A percentile compares a stretch with the other conserved stretches of the same genome.
These are phyloP conservation scores for Celoporthe dispersa DNA, from an alignment of 2,329 filamentous ascomycete species.

Conservation along the genomic window DNA sequence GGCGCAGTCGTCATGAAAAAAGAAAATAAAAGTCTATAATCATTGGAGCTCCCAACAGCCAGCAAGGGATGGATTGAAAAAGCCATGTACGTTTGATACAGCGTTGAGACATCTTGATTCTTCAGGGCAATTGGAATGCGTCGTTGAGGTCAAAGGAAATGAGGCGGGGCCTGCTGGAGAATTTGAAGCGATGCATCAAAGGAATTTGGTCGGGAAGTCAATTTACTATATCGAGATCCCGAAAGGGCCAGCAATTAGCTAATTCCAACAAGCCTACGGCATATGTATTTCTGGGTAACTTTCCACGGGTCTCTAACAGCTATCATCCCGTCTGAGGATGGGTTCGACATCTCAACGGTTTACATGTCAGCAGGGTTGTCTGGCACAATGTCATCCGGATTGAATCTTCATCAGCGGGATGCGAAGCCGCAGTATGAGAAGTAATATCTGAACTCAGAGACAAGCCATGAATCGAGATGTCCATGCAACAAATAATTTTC, in stretches of 20 bases:
- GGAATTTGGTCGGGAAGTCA: not conserved
- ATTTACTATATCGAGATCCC: not conserved
- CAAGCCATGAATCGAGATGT: not conserved
- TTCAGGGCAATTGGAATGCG: not conserved
- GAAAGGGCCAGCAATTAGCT: not conserved
- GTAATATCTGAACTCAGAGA: not conserved
- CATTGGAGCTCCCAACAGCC: not conserved
- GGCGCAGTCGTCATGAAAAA: not conserved
- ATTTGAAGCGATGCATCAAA: not conserved
- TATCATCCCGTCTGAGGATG: not conserved
- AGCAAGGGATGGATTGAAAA: not conserved
- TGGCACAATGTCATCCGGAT: not conserved
- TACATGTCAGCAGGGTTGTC: not conserved
- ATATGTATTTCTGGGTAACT: no score
- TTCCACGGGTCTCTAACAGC: not conserved
- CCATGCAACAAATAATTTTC: not conserved
- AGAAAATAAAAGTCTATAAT: not conserved
- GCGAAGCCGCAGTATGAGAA: not conserved
- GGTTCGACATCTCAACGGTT: not conserved
- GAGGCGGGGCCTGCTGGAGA: not conserved
- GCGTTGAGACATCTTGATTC: not conserved
- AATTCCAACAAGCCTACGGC: no score
- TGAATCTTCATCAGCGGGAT: not conserved
- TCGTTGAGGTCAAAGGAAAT: not conserved
- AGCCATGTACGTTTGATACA: not conserved